Percentiles rank a stretch among this genome's conserved stretches.
phyloP scores from a whole-genome alignment of 345 rosid genomes.

The Gossypium stocksii region DNA sequence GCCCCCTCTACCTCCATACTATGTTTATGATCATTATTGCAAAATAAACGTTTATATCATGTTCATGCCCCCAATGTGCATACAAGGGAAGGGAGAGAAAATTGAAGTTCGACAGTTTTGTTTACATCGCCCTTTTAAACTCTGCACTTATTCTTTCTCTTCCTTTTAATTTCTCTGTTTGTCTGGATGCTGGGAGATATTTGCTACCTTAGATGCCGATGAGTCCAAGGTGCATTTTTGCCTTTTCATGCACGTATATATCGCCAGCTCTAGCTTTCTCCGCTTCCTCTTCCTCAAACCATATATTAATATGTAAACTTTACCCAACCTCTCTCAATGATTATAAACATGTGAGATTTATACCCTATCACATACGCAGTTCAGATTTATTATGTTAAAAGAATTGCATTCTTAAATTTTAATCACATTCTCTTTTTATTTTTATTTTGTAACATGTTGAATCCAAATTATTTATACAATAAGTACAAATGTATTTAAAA shows the following conservation, averaged over 20 bases:
- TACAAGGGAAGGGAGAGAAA: neutral
- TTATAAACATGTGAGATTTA: no score
- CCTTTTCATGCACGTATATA: neutral
- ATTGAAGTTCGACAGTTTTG: neutral
- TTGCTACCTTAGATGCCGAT: neutral
- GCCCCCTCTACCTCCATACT: neutral
- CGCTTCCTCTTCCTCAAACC: neutral
- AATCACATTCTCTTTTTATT: no score
- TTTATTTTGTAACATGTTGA: no score
- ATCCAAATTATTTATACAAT: no score
- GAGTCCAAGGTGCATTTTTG: neutral
- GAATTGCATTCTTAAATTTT: no score
- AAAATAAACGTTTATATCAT: neutral
- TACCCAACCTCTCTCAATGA: no score
- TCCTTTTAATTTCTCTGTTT: neutral
- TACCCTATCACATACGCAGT: no score
- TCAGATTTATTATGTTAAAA: no score
- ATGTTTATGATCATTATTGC: neutral
- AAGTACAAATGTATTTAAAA: no score
- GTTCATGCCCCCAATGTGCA: neutral
- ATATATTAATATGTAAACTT: no score
- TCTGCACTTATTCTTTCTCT: neutral
- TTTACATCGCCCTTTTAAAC: neutral
- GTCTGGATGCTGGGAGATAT: neutral
- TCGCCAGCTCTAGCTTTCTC: conserved; percentile 9